Evolutionary conservation across 345 rosid species (phyloP).

Genomic region (Capsella bursapastoris): DNA sequence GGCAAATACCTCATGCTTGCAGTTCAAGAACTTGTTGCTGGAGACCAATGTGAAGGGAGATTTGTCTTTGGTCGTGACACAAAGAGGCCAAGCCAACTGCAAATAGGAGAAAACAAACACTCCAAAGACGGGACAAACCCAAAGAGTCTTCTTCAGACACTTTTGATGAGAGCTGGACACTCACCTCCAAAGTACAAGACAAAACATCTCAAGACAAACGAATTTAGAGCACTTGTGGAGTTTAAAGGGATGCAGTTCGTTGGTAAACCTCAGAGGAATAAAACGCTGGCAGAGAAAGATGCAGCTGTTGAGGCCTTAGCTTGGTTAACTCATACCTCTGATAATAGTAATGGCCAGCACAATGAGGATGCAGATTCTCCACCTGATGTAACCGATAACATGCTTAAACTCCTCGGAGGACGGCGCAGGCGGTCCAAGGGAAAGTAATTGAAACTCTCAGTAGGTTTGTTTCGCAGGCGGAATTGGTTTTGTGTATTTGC

Average conservation of each 20-base stretch:
- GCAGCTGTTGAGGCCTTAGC: conserved; percentile 97
- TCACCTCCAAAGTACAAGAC: conserved; percentile 97
- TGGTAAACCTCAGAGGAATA: conserved; percentile 90
- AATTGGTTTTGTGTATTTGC: conserved; percentile 10
- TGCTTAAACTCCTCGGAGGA: conserved; percentile 91
- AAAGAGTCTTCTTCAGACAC: conserved; percentile 89
- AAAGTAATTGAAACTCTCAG: conserved; percentile 17
- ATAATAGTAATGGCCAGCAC: conserved; percentile 47
- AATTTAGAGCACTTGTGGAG: conserved; percentile 90
- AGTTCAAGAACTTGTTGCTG: conserved; percentile 86
- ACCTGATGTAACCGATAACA: conserved; percentile 90
- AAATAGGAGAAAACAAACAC: conserved; percentile 55
- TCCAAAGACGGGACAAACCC: conserved; percentile 91
- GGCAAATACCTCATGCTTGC: conserved; percentile 92
- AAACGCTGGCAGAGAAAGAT: conserved; percentile 94
- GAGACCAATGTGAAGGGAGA: conserved; percentile 96
- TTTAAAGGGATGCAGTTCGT: conserved; percentile 98
- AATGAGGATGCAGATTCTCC: conserved; percentile 45
- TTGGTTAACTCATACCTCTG: conserved; percentile 91
- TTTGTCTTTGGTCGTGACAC: conserved; percentile 92
- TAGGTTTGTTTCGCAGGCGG: not conserved
- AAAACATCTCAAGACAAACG: conserved; percentile 91
- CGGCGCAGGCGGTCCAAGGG: conserved; percentile 53
- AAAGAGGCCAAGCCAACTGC: conserved; percentile 59
- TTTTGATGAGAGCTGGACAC: conserved; percentile 94